Conservation (phyloP, 345 rosid genomes). For the Rhizophora apiculata region DNA sequence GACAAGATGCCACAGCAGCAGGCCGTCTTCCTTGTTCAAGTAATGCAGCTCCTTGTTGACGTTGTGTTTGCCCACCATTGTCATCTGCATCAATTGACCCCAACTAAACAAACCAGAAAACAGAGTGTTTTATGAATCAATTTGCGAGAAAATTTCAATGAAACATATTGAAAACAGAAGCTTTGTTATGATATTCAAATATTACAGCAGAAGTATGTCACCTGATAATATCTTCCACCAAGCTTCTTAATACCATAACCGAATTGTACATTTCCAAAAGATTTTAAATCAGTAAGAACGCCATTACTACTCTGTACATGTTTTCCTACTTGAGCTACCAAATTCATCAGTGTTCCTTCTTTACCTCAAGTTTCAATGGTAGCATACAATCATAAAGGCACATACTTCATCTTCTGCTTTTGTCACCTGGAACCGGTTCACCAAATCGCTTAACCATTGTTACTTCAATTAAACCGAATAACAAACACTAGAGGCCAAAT, state of each 20-base stretch:
- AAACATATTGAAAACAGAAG: neutral
- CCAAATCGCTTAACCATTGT: neutral
- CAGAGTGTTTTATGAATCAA: neutral
- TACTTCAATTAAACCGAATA: neutral
- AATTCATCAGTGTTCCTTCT: conserved; percentile 47
- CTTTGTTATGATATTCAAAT: neutral
- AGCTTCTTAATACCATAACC: conserved; percentile 88
- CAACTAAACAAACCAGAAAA: conserved; percentile 15
- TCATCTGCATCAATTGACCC: conserved; percentile 82
- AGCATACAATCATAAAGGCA: conserved; percentile 92
- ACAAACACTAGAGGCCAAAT: neutral
- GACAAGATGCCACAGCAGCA: conserved; percentile 86
- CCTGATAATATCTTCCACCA: conserved; percentile 66
- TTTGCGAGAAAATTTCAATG: neutral
- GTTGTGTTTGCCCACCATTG: conserved; percentile 90
- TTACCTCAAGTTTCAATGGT: conserved; percentile 61
- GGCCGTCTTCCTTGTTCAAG: conserved; percentile 87
- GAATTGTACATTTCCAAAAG: conserved; percentile 62
- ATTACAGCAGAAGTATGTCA: conserved; percentile 1
- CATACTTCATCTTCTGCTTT: conserved; percentile 31
- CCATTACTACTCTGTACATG: conserved; percentile 67
- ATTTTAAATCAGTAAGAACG: conserved; percentile 62
- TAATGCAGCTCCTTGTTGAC: conserved; percentile 91
- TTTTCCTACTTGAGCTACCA: conserved; percentile 58
- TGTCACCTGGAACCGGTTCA: neutral